Conservation (phyloP, 345 rosid species). For the Euclidium syriacum region DNA sequence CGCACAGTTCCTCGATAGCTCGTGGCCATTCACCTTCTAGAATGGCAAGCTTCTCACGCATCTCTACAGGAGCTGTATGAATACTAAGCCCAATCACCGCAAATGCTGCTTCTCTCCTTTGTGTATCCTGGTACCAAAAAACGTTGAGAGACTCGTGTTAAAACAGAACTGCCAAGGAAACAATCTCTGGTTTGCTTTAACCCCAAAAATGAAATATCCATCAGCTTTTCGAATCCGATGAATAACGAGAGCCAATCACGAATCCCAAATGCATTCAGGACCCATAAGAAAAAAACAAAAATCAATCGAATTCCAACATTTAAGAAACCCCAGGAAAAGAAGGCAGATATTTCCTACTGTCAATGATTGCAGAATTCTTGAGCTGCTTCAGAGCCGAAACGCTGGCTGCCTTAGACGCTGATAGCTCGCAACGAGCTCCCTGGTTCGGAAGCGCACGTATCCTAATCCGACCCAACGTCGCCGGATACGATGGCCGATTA, state of each 20-base stretch:
- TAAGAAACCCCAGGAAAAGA: no score
- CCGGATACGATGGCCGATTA: conserved; percentile 1
- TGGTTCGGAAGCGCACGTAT: conserved; percentile 23
- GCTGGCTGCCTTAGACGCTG: conserved; percentile 36
- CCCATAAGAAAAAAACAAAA: no score
- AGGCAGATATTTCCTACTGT: conserved; percentile 34
- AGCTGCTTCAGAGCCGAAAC: conserved; percentile 63
- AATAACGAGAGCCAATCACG: no score
- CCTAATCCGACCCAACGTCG: conserved; percentile 20
- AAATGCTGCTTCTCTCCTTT: conserved; percentile 68
- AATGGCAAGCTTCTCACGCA: conserved; percentile 74
- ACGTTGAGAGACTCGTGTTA: neutral
- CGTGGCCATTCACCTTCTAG: conserved; percentile 83
- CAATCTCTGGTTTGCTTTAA: no score
- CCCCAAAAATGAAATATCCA: no score
- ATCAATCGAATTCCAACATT: no score
- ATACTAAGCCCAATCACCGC: conserved; percentile 63
- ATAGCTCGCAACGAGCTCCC: conserved; percentile 39
- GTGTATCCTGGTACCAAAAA: conserved; percentile 45
- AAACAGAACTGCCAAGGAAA: conserved; percentile 3
- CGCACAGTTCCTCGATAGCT: conserved; percentile 66
- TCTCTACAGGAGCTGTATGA: conserved; percentile 65
- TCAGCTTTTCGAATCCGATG: no score
- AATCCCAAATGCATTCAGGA: no score
- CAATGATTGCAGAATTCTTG: conserved; percentile 53